Conservation (phyloP, 2,329 filamentous ascomycete genomes). For the Fusarium nelsonii region DNA sequence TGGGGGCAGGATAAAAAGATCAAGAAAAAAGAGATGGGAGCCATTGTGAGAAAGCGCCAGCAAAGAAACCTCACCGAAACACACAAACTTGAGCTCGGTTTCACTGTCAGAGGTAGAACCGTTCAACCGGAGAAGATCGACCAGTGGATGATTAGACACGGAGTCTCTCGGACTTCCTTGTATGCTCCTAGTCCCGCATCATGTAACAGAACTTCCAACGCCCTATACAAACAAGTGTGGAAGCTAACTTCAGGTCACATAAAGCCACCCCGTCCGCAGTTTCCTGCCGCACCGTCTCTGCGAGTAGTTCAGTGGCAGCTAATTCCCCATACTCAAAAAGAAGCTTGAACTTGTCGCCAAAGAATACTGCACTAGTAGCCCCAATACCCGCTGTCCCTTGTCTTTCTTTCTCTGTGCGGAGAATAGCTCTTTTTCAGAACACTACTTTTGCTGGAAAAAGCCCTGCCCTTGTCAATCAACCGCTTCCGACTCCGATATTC, state of each 20-base stretch:
- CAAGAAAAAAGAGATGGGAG: background rate
- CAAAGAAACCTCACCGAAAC: background rate
- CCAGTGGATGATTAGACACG: constrained; percentile 7
- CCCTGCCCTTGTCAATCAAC: rapidly evolving
- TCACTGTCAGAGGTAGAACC: background rate
- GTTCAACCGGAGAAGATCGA: background rate
- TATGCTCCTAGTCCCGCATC: constrained; percentile 4
- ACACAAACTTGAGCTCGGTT: background rate
- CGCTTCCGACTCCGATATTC: rapidly evolving
- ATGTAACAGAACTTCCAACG: background rate
- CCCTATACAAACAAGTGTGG: rapidly evolving
- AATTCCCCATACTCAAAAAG: background rate
- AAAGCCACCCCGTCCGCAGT: constrained; percentile 12
- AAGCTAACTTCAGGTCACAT: rapidly evolving
- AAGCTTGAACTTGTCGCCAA: background rate
- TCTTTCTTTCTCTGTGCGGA: rapidly evolving
- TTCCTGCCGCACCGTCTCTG: background rate
- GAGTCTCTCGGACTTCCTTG: background rate
- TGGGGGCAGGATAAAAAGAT: constrained; percentile 17
- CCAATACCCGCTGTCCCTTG: rapidly evolving
- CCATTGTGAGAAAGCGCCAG: background rate
- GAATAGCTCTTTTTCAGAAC: rapidly evolving
- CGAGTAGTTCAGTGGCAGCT: background rate
- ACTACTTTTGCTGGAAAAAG: background rate
- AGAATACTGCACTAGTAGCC: rapidly evolving